Base-by-base conservation (phyloP, 768 basidiomycete genomes). In the Mycena belliarum region DNA sequence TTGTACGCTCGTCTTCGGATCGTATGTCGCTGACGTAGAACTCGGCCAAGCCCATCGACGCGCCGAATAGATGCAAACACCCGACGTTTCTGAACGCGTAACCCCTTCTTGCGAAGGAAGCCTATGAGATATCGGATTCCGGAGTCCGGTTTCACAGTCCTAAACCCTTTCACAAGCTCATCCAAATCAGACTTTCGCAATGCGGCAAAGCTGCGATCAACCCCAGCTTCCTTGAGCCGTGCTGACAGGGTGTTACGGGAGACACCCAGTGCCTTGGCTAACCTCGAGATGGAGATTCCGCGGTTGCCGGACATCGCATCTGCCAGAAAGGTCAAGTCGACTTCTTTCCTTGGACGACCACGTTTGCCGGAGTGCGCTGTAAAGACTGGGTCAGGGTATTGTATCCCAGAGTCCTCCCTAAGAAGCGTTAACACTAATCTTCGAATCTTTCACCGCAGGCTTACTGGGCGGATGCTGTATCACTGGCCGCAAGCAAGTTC, bases 231-330 rank as follows among this genome's bases (percentile, higher is more conserved):
- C 23, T 50, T 41, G 3, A 50, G 24, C 2, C 38, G 38, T 2
- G 16, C n/a, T 2, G 49, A 2, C 16, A 50, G 20, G 8, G 16
- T 29, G 15, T 50, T 21, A 6, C 49, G 16, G 20, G 37, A 20
- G 3, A 38, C 38, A 2, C 18, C 11, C 23, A 50, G 16, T 9
- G 38, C 35, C n/a, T 25, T 16, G 6, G 49, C 49, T 2, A 50
- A 26, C 25, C 16, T 4, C 49, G 15, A 25, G 18, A 2, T 15
- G 16, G n/a, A 4, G n/a, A n/a, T n/a, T n/a, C n/a, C n/a, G n/a
- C n/a, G n/a, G n/a, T n/a, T n/a, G n/a, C n/a, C n/a, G n/a, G 49
- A 38, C 37, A 50, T 50, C 18, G 38, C 37, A n/a, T 50, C 38
- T 9, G 26, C 14, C 20, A 50, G 37, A 21, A 50, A 41, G 18